Evolutionary conservation across 257 asterid genomes (phyloP), one percentile per base, ranked within the genome.

Genomic region (Scutellaria minor): DNA sequence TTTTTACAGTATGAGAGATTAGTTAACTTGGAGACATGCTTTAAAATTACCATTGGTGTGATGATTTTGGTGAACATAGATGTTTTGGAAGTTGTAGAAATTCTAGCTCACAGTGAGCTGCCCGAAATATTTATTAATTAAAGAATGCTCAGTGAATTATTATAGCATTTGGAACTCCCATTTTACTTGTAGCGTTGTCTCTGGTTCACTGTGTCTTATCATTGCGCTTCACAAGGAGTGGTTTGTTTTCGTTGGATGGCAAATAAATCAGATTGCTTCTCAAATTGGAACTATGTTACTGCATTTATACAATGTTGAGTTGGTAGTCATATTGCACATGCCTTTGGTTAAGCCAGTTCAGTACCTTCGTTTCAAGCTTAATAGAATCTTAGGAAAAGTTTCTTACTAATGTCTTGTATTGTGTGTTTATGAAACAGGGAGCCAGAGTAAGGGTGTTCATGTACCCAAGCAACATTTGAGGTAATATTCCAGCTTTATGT

Each of bases 401-500:
- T 24, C 27, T 24, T 10, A 6, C 37, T 60, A 15, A 12, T 73
- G 24, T 5, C 42, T n/a, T 52, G 42, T 37, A 11, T 55, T 24
- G 37, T 45, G 46, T 64, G 40, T 50, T 71, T 78, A 60, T 66
- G 64, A 45, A 77, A 73, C 83, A 85, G 91, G 91, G 91, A 55
- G 81, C 86, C 64, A 82, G 79, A 39, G 87, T 86, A 39, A 82
- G 91, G 63, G 88, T 86, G 57, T 79, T 86, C 83, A 86, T 86
- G 91, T 86, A 84, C 79, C 91, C 91, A 45, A 83, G 91, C 87
- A 81, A 76, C 84, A 80, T 83, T 31, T 86, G 77, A 86, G 88
- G 91, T 77, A 69, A 68, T 6, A 1, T 50, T 65, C 61, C 10
- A 40, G 35, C 14, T 62, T 13, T 2, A 31, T 22, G 10, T 20